Conservation (phyloP, 352 stramenopile genomes). For the Saprolegnia diclina region DNA sequence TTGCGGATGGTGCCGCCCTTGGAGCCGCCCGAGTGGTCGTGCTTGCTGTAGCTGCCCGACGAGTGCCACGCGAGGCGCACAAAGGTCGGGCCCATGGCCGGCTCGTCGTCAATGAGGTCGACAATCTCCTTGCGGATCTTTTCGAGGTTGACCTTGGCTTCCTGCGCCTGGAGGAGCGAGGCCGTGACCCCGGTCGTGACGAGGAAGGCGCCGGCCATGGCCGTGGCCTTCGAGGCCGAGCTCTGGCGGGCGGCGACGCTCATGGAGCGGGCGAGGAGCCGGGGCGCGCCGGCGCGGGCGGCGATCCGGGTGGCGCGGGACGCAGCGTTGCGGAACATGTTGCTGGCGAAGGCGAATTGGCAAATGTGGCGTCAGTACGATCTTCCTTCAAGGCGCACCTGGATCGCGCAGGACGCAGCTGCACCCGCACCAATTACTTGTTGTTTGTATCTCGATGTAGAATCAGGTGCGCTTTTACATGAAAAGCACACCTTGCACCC, state of each 20-base stretch:
- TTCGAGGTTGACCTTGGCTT: slow-evolving; percentile 62
- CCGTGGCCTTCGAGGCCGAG: slow-evolving; percentile 11
- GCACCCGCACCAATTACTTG: no score
- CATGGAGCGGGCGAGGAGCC: not conserved
- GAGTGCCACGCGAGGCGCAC: slow-evolving; percentile 92
- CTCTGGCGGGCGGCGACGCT: not conserved
- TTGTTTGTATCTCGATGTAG: not conserved
- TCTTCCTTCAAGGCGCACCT: not conserved
- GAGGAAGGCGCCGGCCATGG: slow-evolving; percentile 18
- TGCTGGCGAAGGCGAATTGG: not conserved
- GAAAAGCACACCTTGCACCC: not conserved
- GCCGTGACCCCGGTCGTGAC: slow-evolving; percentile 22
- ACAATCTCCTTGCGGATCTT: slow-evolving; percentile 86
- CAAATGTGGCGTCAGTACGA: not conserved
- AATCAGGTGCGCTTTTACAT: not conserved
- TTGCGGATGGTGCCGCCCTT: slow-evolving; percentile 91
- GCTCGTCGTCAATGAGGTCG: slow-evolving; percentile 82
- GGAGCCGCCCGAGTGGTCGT: slow-evolving; percentile 83
- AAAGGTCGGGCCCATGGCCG: slow-evolving; percentile 84
- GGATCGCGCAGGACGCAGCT: not conserved
- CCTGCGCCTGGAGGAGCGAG: slow-evolving; percentile 30
- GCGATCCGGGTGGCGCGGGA: slow-evolving; percentile 1
- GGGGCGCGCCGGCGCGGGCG: not conserved
- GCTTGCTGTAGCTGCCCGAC: slow-evolving; percentile 89
- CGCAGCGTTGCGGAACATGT: slow-evolving; percentile 7